These are phyloP conservation scores for Aciculoconidium aculeatum DNA, from an alignment of 805 yeast species.

Conservation along the genomic window DNA sequence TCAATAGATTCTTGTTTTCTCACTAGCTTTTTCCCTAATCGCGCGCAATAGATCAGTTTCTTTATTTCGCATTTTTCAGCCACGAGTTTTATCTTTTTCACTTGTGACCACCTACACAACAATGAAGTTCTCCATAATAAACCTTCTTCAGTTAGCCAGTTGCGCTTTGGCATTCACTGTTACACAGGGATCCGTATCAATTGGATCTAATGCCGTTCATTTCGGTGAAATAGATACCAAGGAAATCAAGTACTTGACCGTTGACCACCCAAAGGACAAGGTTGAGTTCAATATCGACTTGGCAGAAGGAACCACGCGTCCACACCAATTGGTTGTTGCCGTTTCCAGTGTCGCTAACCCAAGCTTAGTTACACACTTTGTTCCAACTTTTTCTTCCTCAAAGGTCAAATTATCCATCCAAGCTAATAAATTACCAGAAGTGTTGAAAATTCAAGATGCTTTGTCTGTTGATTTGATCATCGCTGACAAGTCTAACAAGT, in stretches of 20 bases:
- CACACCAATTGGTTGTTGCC: constrained; percentile 31
- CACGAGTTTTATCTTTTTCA: too few species aligned
- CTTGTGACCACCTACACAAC: too few species aligned
- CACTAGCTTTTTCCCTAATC: too few species aligned
- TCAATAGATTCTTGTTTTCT: too few species aligned
- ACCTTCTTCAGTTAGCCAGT: constrained; percentile 16
- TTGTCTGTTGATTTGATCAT: constrained; percentile 27
- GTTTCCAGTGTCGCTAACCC: constrained; percentile 21
- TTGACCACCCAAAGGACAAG: constrained; percentile 28
- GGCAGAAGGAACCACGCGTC: constrained; percentile 14
- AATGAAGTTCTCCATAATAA: constrained; percentile 16
- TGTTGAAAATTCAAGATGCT: constrained; percentile 27
- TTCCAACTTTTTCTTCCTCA: constrained; percentile 22
- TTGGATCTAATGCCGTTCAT: constrained; percentile 18
- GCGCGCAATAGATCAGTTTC: too few species aligned
- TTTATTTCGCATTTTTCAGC: too few species aligned
- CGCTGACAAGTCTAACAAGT: constrained; percentile 21
- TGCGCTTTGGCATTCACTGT: constrained; percentile 24
- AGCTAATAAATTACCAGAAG: constrained; percentile 27
- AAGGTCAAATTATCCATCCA: constrained; percentile 20
- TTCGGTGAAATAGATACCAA: constrained; percentile 27
- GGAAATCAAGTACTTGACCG: constrained; percentile 22
- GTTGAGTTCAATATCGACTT: constrained; percentile 24
- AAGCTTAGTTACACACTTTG: constrained; percentile 27
- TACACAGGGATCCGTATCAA: constrained; percentile 22